phyloP scores from a whole-genome alignment of 176 grass and related monocot species.

The Hsuehochloa calcarea region DNA sequence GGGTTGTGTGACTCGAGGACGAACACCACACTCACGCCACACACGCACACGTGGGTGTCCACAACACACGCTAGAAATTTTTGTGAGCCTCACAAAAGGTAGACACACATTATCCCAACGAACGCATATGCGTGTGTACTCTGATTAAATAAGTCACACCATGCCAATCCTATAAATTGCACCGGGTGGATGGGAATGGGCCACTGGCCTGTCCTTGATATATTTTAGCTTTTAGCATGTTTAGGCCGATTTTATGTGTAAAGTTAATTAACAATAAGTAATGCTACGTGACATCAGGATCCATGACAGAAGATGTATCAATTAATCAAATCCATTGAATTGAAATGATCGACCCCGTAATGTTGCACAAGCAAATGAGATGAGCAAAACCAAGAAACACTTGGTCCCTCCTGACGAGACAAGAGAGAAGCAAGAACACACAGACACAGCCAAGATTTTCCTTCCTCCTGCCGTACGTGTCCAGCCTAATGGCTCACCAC shows the following conservation, averaged over 20 bases:
- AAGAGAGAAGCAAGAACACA: background rate
- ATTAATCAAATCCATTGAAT: conserved; percentile 22
- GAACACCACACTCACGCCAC: too few relatives aligned
- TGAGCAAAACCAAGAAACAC: conserved; percentile 32
- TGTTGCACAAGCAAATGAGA: conserved; percentile 21
- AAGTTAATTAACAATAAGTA: background rate
- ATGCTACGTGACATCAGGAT: background rate
- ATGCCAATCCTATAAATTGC: too few relatives aligned
- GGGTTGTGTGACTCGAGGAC: too few relatives aligned
- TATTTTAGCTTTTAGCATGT: background rate
- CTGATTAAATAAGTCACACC: too few relatives aligned
- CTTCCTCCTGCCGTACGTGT: background rate
- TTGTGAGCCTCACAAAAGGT: too few relatives aligned
- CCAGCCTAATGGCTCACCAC: background rate
- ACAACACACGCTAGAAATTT: too few relatives aligned
- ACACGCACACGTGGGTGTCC: too few relatives aligned
- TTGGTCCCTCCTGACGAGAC: background rate
- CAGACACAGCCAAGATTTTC: background rate
- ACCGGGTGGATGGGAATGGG: too few relatives aligned
- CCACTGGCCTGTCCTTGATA: background rate
- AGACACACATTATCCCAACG: too few relatives aligned
- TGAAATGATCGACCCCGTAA: conserved; percentile 27
- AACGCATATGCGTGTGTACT: too few relatives aligned
- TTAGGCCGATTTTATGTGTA: background rate
- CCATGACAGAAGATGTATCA: background rate